Evolutionary conservation across 495 filamentous ascomycete genomes (phyloP).

Genomic region (Penicillium verhagenii): DNA sequence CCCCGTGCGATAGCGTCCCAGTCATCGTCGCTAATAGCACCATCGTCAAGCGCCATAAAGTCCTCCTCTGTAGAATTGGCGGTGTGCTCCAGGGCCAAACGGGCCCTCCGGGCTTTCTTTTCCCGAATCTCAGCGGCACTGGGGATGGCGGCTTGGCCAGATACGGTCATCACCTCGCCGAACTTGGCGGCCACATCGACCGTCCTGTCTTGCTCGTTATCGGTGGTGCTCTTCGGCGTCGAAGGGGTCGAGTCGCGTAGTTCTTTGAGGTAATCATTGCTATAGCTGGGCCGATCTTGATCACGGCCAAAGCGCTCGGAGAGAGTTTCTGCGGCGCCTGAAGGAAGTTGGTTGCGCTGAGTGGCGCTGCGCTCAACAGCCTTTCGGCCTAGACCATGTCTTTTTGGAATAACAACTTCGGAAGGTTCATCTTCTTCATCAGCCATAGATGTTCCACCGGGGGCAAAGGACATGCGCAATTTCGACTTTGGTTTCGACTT

Average conservation of each 20-base stretch:
- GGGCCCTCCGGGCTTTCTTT: conserved; percentile 83
- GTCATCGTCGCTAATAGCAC: conserved; percentile 43
- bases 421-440: conserved; percentile 54
- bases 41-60: conserved; percentile 71
- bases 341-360: conserved; percentile 47
- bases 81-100: conserved; percentile 67
- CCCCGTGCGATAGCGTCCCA: conserved; percentile 40
- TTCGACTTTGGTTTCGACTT: conserved; percentile 67
- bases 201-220: conserved; percentile 53
- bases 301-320: conserved; percentile 57
- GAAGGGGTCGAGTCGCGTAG: conserved; percentile 79
- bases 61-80: conserved; percentile 73
- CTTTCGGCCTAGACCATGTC: conserved; percentile 64
- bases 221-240: conserved; percentile 59
- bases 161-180: conserved; percentile 46
- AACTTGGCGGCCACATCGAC: conserved; percentile 71
- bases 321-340: conserved; percentile 42
- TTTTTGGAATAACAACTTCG: conserved; percentile 66
- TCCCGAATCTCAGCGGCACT: conserved; percentile 87
- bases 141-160: conserved; percentile 56
- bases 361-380: conserved; percentile 70
- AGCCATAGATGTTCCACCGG: conserved; percentile 54
- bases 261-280: conserved; percentile 80
- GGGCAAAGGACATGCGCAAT: conserved; percentile 72
- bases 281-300: conserved; percentile 80